A percentile compares a stretch with the other conserved stretches of the same genome.
These are phyloP conservation scores for Cadophora gregata DNA, from an alignment of 2,329 filamentous ascomycete species.

Conservation along the genomic window DNA sequence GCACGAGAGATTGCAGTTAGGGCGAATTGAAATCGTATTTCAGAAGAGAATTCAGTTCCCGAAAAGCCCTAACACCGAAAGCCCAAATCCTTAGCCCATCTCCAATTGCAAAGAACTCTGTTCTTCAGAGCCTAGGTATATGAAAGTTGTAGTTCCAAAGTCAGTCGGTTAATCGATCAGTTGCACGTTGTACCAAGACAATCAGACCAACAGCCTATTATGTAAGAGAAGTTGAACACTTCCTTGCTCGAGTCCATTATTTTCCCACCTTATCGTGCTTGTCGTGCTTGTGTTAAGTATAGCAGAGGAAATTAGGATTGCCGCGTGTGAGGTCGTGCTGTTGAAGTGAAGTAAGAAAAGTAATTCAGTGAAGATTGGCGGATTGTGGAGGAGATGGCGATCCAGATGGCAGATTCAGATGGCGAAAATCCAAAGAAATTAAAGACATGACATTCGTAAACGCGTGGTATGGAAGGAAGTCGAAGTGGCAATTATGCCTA, in stretches of 20 bases:
- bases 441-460: background rate
- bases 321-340: background rate
- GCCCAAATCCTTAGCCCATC: background rate
- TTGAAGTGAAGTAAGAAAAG: conserved; percentile 9
- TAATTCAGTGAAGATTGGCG: background rate
- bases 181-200: background rate
- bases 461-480: background rate
- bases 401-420: background rate
- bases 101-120: conserved; percentile 14
- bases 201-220: background rate
- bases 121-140: conserved; percentile 18
- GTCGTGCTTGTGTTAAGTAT: background rate
- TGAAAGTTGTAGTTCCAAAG: conserved; percentile 19
- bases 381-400: background rate
- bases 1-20: background rate
- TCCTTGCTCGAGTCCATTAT: background rate
- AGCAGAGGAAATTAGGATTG: background rate
- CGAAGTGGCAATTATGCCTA: background rate
- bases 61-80: conserved; percentile 6
- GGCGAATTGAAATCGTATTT: conserved; percentile 10
- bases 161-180: background rate
- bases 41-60: background rate
- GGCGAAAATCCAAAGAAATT: background rate
- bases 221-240: background rate
- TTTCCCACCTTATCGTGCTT: background rate